Conservation (phyloP, 192 early-diverging fungal genomes). For the Coemansia reversa region DNA sequence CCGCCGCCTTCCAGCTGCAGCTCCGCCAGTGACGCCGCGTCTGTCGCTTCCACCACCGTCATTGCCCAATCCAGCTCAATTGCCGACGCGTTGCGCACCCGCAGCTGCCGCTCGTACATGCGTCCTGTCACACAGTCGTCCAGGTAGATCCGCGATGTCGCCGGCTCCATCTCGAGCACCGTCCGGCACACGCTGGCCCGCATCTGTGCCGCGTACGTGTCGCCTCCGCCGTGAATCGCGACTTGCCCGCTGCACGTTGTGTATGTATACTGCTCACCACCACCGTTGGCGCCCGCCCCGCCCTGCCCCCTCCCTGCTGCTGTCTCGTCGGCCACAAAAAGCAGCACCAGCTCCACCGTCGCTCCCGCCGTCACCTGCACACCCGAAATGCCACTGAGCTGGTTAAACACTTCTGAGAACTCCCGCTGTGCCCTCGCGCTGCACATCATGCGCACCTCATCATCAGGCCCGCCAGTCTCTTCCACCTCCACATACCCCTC, state of each 20-base stretch:
- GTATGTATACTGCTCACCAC: slow-evolving; percentile 13
- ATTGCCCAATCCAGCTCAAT: slow-evolving; percentile 86
- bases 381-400: slow-evolving; percentile 77
- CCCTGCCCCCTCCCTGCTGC: background rate
- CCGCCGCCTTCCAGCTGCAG: slow-evolving; percentile 23
- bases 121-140: slow-evolving; percentile 91
- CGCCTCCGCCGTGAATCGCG: slow-evolving; percentile 14
- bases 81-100: slow-evolving; percentile 84
- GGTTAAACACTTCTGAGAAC: slow-evolving; percentile 95
- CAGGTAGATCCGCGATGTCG: slow-evolving; percentile 87
- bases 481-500: slow-evolving; percentile 29
- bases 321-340: slow-evolving; percentile 57
- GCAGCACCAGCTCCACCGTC: slow-evolving; percentile 73
- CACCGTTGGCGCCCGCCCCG: slow-evolving; percentile 19
- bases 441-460: slow-evolving; percentile 29
- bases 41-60: slow-evolving; percentile 38
- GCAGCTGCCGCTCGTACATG: slow-evolving; percentile 88
- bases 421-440: slow-evolving; percentile 32
- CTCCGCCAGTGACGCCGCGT: slow-evolving; percentile 23
- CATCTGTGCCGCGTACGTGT: slow-evolving; percentile 70
- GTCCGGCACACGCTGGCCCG: slow-evolving; percentile 85
- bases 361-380: slow-evolving; percentile 65
- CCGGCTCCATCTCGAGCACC: slow-evolving; percentile 87
- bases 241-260: background rate
- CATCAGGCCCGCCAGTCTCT: background rate